Evolutionary conservation across 1,139 yeast genomes (phyloP).

Genomic region (Sporopachydermia cereana): DNA sequence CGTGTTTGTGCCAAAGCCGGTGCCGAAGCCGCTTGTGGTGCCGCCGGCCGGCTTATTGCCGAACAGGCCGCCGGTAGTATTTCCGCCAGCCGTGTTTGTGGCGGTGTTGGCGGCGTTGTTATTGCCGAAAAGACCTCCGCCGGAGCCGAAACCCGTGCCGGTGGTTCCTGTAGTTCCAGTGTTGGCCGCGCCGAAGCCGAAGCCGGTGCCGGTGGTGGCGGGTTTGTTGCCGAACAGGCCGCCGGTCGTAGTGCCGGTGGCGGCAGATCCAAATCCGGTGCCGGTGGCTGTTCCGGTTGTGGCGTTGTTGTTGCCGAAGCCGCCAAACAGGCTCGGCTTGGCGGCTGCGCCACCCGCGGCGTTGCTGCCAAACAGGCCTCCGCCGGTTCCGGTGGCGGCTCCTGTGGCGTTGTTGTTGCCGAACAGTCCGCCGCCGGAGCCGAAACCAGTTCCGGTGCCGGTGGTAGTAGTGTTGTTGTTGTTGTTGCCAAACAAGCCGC

Average conservation of each 20-base stretch:
- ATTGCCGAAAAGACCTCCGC: conserved; percentile 16
- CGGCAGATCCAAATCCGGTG: conserved; percentile 11
- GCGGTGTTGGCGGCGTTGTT: conserved; percentile 14
- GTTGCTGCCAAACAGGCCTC: conserved; percentile 20
- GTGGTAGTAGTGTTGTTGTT: conserved; percentile 12
- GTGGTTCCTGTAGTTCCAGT: conserved; percentile 14
- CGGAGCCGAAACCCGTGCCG: conserved; percentile 15
- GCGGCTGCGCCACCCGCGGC: conserved; percentile 8
- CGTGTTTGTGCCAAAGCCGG: neutral
- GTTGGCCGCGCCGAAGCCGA: conserved; percentile 16
- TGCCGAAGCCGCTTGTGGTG: conserved; percentile 4
- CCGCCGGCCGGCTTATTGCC: conserved; percentile 12
- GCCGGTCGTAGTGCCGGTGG: conserved; percentile 8
- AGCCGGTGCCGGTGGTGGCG: conserved; percentile 15
- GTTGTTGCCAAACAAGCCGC: conserved; percentile 16
- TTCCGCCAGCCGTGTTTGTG: conserved; percentile 13
- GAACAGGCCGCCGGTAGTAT: conserved; percentile 21
- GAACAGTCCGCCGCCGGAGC: conserved; percentile 22
- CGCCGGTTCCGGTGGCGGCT: conserved; percentile 9
- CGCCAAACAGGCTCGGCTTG: conserved; percentile 14
- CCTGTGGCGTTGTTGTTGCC: conserved; percentile 16
- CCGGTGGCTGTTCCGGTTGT: conserved; percentile 19
- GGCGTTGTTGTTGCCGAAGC: conserved; percentile 24
- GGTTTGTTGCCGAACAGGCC: conserved; percentile 18
- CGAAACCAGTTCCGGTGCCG: conserved; percentile 15